These are phyloP conservation scores for Boehmeria nivea DNA, from an alignment of 306 rosid species.

Conservation along the genomic window DNA sequence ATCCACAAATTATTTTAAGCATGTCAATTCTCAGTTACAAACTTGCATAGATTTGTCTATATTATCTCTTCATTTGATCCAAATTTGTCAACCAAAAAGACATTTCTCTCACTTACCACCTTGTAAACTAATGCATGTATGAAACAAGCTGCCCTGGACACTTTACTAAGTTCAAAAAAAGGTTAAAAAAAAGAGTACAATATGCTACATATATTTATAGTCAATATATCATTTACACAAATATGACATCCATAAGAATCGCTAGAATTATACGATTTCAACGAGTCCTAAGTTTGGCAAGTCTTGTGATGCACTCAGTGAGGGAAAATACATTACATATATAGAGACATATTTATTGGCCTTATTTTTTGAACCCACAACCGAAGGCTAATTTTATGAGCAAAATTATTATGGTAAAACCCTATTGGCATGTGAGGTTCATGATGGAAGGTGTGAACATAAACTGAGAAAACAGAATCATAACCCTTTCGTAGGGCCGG, in stretches of 20 bases:
- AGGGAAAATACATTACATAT: neutral
- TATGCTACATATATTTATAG: no score
- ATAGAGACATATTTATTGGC: neutral
- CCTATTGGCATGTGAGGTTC: slow-evolving; percentile 18
- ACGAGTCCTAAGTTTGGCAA: no score
- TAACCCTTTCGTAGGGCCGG: slow-evolving; percentile 30
- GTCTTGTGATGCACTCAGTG: neutral
- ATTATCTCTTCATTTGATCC: neutral
- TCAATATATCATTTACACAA: no score
- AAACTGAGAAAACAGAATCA: slow-evolving; percentile 39
- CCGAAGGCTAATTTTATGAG: slow-evolving; percentile 2
- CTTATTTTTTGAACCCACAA: slow-evolving; percentile 14
- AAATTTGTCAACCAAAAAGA: neutral
- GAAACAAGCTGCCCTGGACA: no score
- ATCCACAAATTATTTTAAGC: neutral
- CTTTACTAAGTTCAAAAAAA: no score
- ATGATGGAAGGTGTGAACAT: slow-evolving; percentile 38
- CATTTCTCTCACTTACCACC: no score
- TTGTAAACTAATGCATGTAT: no score
- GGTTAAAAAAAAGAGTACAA: no score
- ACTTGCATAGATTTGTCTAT: no score
- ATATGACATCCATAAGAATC: no score
- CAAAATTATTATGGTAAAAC: slow-evolving; percentile 4
- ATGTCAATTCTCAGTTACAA: neutral
- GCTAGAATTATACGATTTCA: no score